phyloP scores from a whole-genome alignment of 2,329 filamentous ascomycete species.

The Diplodia mutila region DNA sequence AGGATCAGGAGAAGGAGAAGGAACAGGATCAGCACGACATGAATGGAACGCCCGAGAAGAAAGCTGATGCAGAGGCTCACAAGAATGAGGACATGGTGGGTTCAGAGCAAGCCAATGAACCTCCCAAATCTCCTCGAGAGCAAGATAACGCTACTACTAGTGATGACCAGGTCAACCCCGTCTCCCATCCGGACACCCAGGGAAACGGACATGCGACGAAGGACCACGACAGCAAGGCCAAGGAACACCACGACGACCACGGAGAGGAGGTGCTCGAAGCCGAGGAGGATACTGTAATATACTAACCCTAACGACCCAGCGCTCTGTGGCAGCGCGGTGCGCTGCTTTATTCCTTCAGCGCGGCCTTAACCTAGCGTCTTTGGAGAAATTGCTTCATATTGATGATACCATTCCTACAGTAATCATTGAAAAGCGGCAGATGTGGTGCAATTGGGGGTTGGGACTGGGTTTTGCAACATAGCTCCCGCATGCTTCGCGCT shows the following conservation, averaged over 20 bases:
- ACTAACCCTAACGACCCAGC: conserved; percentile 57
- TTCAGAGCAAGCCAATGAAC: conserved; percentile 31
- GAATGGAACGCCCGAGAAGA: not conserved
- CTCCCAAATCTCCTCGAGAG: conserved; percentile 31
- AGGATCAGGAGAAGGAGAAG: conserved; percentile 44
- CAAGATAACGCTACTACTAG: conserved; percentile 19
- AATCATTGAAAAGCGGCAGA: not conserved
- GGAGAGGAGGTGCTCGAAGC: conserved; percentile 81
- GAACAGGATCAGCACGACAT: conserved; percentile 26
- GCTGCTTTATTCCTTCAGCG: not conserved
- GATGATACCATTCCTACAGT: conserved; percentile 19
- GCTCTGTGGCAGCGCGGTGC: conserved; percentile 2
- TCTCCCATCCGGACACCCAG: conserved; percentile 30
- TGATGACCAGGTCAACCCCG: conserved; percentile 15
- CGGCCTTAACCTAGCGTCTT: not conserved
- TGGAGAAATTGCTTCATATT: conserved; percentile 8
- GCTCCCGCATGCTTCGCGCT: not conserved
- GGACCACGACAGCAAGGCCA: conserved; percentile 33
- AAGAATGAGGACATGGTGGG: conserved; percentile 24
- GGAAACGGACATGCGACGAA: conserved; percentile 28
- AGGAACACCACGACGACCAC: conserved; percentile 57
- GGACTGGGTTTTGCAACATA: conserved; percentile 8
- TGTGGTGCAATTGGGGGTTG: not conserved
- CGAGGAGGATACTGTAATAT: conserved; percentile 89
- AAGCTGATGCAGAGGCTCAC: conserved; percentile 5